A percentile compares a stretch with the other conserved stretches of the same genome.
phyloP scores from a whole-genome alignment of 352 stramenopile species.

The Phytopythium oedochilum region DNA sequence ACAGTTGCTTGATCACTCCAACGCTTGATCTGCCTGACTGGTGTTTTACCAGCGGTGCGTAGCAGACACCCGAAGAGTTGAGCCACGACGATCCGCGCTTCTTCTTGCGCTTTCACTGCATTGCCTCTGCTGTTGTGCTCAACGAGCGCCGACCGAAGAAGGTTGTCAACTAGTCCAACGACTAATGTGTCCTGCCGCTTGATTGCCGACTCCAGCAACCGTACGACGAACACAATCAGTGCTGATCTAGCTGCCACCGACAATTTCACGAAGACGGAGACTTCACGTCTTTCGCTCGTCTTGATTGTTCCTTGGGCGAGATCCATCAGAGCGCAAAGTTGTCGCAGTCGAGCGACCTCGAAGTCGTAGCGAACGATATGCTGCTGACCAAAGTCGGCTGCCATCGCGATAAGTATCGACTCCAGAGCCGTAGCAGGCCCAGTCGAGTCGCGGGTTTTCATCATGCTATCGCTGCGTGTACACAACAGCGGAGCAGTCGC shows the following conservation, averaged over 20 bases:
- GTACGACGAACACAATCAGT: not conserved
- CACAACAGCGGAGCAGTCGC: slow-evolving; percentile 39
- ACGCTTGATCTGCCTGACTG: not conserved
- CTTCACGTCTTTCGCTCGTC: slow-evolving; percentile 1
- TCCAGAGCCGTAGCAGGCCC: slow-evolving; percentile 7
- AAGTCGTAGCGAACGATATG: slow-evolving; percentile 10
- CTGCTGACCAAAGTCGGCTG: not conserved
- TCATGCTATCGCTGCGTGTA: slow-evolving; percentile 26
- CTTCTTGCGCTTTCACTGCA: not conserved
- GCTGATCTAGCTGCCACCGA: not conserved
- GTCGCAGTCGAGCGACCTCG: slow-evolving; percentile 27
- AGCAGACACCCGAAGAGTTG: not conserved
- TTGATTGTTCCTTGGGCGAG: slow-evolving; percentile 5
- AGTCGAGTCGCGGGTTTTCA: slow-evolving; percentile 17
- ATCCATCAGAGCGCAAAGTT: slow-evolving; percentile 34
- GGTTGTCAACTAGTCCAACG: not conserved
- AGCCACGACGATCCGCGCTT: not conserved
- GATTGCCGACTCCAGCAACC: not conserved
- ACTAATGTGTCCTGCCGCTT: not conserved
- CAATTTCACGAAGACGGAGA: not conserved
- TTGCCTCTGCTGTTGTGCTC: not conserved
- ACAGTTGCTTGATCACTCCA: not conserved
- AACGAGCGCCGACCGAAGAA: not conserved
- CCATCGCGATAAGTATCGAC: slow-evolving; percentile 8
- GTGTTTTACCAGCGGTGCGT: not conserved